Evolutionary conservation across 2,329 filamentous ascomycete genomes (phyloP), one percentile per base, ranked within the genome.

Genomic region (Drechmeria coniospora): DNA sequence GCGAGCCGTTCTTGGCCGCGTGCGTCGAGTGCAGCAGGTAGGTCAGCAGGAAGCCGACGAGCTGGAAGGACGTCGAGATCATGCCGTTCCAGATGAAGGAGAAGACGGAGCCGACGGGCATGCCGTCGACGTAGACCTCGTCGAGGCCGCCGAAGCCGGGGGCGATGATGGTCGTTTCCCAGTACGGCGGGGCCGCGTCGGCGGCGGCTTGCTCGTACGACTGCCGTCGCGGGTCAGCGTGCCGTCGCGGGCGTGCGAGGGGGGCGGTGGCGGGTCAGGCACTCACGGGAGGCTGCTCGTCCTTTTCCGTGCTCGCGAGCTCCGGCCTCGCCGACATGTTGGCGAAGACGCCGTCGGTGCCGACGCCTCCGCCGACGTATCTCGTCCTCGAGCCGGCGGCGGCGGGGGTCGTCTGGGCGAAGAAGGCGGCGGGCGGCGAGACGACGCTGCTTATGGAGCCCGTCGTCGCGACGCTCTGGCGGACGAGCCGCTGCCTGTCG

Each of bases 201-300:
- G 87, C 87, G 3, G 90, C 90, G 11, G 90, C 90, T 71, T 95
- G 87, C 65, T 98, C 90, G 52, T 98, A 98, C 20, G 87, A 86
- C 82, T 94, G 10, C 43, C 34, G 19, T 21, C 26, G 35, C 23
- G 21, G 25, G 49, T 63, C 46, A 61, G 56, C 41, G 41, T 41
- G 6, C n/a, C 5, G 4, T 21, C 21, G 11, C 8, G 22, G 15
- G 10, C 5, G 12, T 6, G 5, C 20, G 12, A 21, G 16, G 29
- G 31, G 20, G 22, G 13, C 8, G 7, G 3, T 5, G 16, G n/a
- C 5, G 15, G 11, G 6, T 8, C n/a, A 10, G 21, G 10, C 14
- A 72, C 82, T 39, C 73, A 93, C 86, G 31, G 90, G 90, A 60
- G 90, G 90, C 53, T 81, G 69, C 54, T 98, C 90, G 36, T 98